Conservation (phyloP, 441 rosid species). For the Pelargonium citronellum region DNA sequence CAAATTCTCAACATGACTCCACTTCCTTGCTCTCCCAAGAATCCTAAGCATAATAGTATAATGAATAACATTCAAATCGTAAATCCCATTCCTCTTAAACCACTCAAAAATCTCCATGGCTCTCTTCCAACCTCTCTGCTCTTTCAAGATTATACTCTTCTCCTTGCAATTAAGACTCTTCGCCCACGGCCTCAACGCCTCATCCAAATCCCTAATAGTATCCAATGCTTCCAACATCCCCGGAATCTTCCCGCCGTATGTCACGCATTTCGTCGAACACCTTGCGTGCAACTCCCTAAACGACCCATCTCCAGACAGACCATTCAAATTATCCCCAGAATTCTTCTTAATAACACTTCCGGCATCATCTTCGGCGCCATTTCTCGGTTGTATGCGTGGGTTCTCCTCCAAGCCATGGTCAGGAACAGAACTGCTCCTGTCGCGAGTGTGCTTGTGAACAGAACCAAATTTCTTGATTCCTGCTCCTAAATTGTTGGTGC, state of each 20-base stretch:
- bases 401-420: not conserved
- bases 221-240: constrained; percentile 2
- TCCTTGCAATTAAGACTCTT: not conserved
- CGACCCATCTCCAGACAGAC: not conserved
- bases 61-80: constrained; percentile 1
- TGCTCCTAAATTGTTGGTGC: not conserved
- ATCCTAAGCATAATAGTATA: constrained; percentile 5
- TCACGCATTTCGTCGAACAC: constrained; percentile 9
- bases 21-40: constrained; percentile 2
- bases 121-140: constrained; percentile 6
- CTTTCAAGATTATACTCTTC: constrained; percentile 2
- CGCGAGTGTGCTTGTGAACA: not conserved
- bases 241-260: not conserved
- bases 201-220: not conserved
- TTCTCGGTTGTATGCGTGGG: not conserved
- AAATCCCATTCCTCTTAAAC: not conserved
- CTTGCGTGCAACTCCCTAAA: constrained; percentile 8
- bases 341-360: not conserved
- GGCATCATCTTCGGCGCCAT: not conserved
- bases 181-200: constrained; percentile 1
- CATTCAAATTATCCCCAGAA: not conserved
- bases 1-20: not conserved
- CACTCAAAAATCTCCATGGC: constrained; percentile 4
- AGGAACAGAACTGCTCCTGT: not conserved
- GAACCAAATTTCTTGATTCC: not conserved